Percentiles rank a stretch among this genome's conserved stretches.
These are phyloP conservation scores for Camelina hispida DNA, from an alignment of 345 rosid genomes.

Conservation along the genomic window DNA sequence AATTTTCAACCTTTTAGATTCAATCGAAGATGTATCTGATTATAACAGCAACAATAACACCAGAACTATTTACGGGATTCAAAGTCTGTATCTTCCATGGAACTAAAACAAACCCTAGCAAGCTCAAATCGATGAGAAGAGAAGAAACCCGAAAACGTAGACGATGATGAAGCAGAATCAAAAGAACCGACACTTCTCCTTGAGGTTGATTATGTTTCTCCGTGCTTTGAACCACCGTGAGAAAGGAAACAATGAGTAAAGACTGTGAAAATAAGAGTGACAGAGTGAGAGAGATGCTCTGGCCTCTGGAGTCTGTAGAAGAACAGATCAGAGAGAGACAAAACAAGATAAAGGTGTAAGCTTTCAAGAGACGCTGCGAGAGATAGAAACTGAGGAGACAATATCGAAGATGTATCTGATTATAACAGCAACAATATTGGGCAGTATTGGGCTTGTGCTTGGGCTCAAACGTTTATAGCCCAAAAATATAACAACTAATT, in stretches of 20 bases:
- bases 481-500: background rate
- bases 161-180: background rate
- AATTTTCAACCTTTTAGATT: too few relatives aligned
- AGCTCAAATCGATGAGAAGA: background rate
- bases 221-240: background rate
- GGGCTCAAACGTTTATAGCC: background rate
- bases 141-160: background rate
- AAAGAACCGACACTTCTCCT: background rate
- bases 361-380: background rate
- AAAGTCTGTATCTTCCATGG: too few relatives aligned
- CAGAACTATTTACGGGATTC: too few relatives aligned
- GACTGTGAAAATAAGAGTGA: too few relatives aligned
- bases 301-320: too few relatives aligned
- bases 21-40: background rate
- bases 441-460: background rate
- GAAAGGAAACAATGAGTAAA: too few relatives aligned
- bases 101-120: too few relatives aligned
- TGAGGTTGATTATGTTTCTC: background rate
- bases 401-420: too few relatives aligned
- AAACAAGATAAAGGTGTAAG: conserved; percentile 12
- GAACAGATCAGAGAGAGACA: background rate
- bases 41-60: too few relatives aligned
- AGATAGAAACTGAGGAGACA: background rate
- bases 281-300: too few relatives aligned
- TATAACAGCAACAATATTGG: too few relatives aligned